Evolutionary conservation across 2,329 filamentous ascomycete species (phyloP).

Genomic region (Ophiostoma fasciatum): DNA sequence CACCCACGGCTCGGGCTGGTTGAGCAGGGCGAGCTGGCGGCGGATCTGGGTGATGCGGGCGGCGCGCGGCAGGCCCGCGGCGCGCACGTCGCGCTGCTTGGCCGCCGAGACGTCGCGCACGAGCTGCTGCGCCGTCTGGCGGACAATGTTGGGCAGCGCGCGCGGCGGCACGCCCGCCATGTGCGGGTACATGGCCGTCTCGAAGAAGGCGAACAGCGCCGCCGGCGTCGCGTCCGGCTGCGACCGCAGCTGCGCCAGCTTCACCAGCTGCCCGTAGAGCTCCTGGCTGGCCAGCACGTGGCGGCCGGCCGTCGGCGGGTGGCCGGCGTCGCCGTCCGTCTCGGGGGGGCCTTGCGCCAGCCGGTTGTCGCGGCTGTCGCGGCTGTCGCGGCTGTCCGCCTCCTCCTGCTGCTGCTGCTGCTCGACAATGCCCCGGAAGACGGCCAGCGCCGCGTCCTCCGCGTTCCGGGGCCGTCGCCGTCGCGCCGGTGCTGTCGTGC

Average conservation of each 20-base stretch:
- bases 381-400: background rate
- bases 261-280: slow-evolving; percentile 16
- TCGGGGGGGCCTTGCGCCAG: too few relatives aligned
- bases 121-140: slow-evolving; percentile 15
- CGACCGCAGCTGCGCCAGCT: slow-evolving; percentile 16
- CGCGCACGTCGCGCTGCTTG: slow-evolving; percentile 19
- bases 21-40: slow-evolving; percentile 20
- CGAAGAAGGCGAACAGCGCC: slow-evolving; percentile 19
- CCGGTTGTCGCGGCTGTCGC: too few relatives aligned
- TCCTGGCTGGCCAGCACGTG: slow-evolving; percentile 8
- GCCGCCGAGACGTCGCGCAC: slow-evolving; percentile 19
- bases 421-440: slow-evolving; percentile 13
- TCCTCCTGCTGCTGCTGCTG: background rate
- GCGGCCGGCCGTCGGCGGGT: slow-evolving; percentile 3
- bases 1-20: slow-evolving; percentile 20
- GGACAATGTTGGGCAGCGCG: slow-evolving; percentile 19
- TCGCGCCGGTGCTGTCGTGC: too few relatives aligned
- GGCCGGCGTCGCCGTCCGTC: too few relatives aligned
- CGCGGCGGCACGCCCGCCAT: slow-evolving; percentile 13
- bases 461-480: background rate
- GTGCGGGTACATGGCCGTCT: slow-evolving; percentile 17
- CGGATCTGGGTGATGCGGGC: slow-evolving; percentile 23
- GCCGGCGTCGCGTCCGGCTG: slow-evolving; percentile 10
- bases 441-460: slow-evolving; percentile 8
- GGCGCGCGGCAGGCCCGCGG: slow-evolving; percentile 20